Evolutionary conservation across 441 rosid species (phyloP), one percentile per base, ranked within the genome.

Genomic region (Gossypium trilobum): DNA sequence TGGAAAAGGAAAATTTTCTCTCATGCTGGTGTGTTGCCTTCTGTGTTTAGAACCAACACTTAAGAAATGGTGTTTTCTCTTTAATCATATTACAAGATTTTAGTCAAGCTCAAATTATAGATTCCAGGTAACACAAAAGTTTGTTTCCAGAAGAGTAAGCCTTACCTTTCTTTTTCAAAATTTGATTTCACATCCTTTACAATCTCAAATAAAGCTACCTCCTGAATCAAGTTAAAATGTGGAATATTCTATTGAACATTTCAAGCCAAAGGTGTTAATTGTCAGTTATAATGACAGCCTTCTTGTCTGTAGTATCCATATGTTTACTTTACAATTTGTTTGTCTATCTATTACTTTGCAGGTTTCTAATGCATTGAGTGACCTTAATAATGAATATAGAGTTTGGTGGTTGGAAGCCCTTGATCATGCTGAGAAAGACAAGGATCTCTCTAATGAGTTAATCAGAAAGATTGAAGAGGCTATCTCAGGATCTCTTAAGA

Each of bases 331-430:
- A 39, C 60, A 29, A 16, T 70, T 59, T 50, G 22, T 54, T 69
- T 29, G 71, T 31, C 48, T n/a, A 19, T 55, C 63, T 54, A 31
- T 17, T 55, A 63, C 52, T 82, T 82, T 82, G 64, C 80, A 94
- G 99, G 97, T 90, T 83, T 79, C 79, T 70, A 79, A 85, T 77
- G 86, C 85, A 68, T 77, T 82, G 60, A 73, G 79, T 48, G 81
- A 82, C 23, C 73, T 77, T 71, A 82, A 84, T 76, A 74, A 84
- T 76, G 85, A 85, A 74, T 68, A 73, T 68, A 78, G 82, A 36
- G 71, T 76, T 82, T 94, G 99, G 99, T 94, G 99, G 99, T 80
- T 92, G 82, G 91, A 92, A 79, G 91, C 88, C 63, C 89, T 94
- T 73, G 76, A 85, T 80, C 81, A 81, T 78, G 81, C 85, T 57